Base-by-base conservation (phyloP, 129 eudicot genomes). In the Helianthus tuberosus region DNA sequence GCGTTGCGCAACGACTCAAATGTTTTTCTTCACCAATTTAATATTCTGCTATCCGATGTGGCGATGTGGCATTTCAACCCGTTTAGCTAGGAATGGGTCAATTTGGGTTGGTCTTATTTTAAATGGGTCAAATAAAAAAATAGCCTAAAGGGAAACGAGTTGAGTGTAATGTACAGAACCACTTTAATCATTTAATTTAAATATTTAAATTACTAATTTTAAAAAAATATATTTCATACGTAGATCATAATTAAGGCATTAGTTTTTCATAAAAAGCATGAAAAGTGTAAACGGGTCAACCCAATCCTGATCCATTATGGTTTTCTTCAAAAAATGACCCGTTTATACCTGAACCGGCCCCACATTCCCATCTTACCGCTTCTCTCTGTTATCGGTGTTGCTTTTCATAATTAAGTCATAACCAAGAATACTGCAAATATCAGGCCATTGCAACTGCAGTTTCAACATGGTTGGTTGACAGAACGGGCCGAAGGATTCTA, bases 401-500 rank as follows among this genome's bases (percentile, higher is more conserved):
- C 0, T 59, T 15, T 12, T 50, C 3, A n/a, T 35, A 5, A 11
- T 36, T 39, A 62, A 27, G 15, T 64, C 29, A 36, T 68, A 11
- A 17, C 47, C 61, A 73, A 63, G 13, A 64, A 32, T 49, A 20
- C 47, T 16, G 50, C 13, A 47, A 27, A 68, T 5, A 15, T 65
- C 83, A 93, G 98, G 97, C 90, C 16, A 66, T 90, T 61, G 97
- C 98, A 29, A 93, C 98, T 66, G 89, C 75, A 57, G 84, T 93
- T 74, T 77, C 98, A 9, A 86, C 91, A 20, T 93, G 96, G 96
- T 60, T 93, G 84, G 93, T 86, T 77, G 98, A 93, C 85, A 93
- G 82, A 90, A 84, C 97, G 46, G 98, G 97, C 35, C 93, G 97
- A 57, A 90, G 98, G 82, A 78, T 93, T 79, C 89, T 90, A 71